Percentiles rank a stretch among this genome's conserved stretches.
Conservation (phyloP, 2,329 filamentous ascomycete species). For the Tolypocladium paradoxum region DNA sequence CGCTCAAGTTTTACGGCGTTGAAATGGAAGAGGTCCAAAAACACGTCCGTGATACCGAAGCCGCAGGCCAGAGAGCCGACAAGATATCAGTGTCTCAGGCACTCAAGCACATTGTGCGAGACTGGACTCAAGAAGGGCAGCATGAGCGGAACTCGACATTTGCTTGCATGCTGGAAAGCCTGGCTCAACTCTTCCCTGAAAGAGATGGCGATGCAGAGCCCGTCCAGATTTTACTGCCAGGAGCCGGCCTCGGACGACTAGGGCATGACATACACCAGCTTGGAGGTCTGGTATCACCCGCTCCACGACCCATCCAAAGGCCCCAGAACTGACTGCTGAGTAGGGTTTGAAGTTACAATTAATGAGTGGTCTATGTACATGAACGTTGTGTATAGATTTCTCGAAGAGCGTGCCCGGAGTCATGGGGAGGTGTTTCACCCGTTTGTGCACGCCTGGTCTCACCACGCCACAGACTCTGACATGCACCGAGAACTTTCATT, state of each 20-base stretch:
- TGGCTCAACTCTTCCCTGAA: constrained; percentile 21
- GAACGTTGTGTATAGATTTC: constrained; percentile 41
- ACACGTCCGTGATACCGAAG: constrained; percentile 26
- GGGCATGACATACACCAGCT: constrained; percentile 38
- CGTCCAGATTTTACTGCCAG: constrained; percentile 36
- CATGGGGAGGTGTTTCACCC: constrained; percentile 30
- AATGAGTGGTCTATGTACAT: constrained; percentile 51
- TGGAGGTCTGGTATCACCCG: constrained; percentile 18
- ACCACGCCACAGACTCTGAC: constrained; percentile 36
- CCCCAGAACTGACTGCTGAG: neutral
- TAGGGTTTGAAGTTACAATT: constrained; percentile 38
- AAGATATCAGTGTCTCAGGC: constrained; percentile 38
- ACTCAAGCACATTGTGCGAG: constrained; percentile 46
- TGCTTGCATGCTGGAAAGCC: constrained; percentile 22
- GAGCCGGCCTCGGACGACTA: constrained; percentile 40
- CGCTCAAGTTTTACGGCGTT: constrained; percentile 35
- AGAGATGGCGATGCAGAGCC: constrained; percentile 1
- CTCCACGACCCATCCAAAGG: neutral
- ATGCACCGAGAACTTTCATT: constrained; percentile 35
- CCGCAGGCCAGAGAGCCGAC: constrained; percentile 28
- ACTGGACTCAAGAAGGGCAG: constrained; percentile 39
- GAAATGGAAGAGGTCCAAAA: constrained; percentile 30
- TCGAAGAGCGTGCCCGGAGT: constrained; percentile 21
- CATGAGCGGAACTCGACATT: constrained; percentile 34
- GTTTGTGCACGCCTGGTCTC: constrained; percentile 46